Evolutionary conservation across 176 grass and related monocot species (phyloP).

Genomic region (Carex parvula): DNA sequence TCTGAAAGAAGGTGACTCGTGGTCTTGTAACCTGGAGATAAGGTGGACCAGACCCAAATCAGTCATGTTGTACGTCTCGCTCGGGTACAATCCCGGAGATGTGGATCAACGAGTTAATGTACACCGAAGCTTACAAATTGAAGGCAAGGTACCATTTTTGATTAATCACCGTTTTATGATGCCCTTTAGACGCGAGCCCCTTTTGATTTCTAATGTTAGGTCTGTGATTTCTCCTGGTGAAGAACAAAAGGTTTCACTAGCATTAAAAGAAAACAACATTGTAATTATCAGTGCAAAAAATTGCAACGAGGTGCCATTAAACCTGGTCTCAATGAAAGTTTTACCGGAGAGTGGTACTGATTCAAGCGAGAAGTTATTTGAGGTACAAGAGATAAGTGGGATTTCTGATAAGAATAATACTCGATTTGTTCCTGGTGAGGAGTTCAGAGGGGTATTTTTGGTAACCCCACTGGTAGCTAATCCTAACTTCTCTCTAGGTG

Average conservation of each 20-base stretch:
- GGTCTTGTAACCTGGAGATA: constrained; percentile 91
- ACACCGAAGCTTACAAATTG: constrained; percentile 91
- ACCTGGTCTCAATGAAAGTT: constrained; percentile 52
- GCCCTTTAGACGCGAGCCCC: constrained; percentile 81
- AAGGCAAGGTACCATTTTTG: constrained; percentile 79
- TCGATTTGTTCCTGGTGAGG: constrained; percentile 60
- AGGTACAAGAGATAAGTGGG: constrained; percentile 57
- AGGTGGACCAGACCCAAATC: constrained; percentile 91
- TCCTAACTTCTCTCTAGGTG: constrained; percentile 49
- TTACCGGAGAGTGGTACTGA: constrained; percentile 31
- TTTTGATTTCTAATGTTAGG: constrained; percentile 73
- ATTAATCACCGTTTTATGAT: constrained; percentile 64
- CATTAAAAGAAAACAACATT: constrained; percentile 71
- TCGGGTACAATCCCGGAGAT: constrained; percentile 72
- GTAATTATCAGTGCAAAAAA: constrained; percentile 76
- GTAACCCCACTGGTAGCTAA: constrained; percentile 41
- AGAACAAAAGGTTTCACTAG: constrained; percentile 57
- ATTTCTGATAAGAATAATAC: constrained; percentile 31
- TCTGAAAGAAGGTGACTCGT: constrained; percentile 53
- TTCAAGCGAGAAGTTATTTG: constrained; percentile 33
- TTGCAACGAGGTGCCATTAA: constrained; percentile 68
- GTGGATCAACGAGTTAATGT: constrained; percentile 64
- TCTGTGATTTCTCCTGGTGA: constrained; percentile 34
- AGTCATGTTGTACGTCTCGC: constrained; percentile 89
- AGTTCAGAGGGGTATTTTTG: constrained; percentile 86